phyloP scores from a whole-genome alignment of 2,329 filamentous ascomycete species.

The Talaromyces sp. region DNA sequence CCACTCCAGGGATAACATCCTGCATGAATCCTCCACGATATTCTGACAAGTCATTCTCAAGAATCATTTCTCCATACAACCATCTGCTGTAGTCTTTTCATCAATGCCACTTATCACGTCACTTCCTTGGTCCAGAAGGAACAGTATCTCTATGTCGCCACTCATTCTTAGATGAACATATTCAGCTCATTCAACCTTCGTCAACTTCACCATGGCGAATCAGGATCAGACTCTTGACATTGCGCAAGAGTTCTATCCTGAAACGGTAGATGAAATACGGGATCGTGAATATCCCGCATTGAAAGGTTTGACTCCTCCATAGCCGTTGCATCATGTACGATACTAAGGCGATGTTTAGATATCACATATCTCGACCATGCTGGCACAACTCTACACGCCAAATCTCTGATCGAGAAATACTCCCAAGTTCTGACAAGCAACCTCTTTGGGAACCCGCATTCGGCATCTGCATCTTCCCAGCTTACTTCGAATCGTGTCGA shows the following conservation, averaged over 20 bases:
- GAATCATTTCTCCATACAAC: neutral
- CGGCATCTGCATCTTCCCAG: conserved; percentile 74
- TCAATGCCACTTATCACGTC: neutral
- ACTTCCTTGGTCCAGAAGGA: neutral
- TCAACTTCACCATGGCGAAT: conserved; percentile 5
- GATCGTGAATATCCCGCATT: conserved; percentile 45
- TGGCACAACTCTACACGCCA: conserved; percentile 79
- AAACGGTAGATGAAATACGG: conserved; percentile 46
- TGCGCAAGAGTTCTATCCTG: conserved; percentile 32
- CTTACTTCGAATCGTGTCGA: conserved; percentile 69
- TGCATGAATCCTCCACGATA: no score
- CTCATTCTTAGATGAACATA: conserved; percentile 8
- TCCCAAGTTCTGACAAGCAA: conserved; percentile 70
- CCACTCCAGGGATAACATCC: neutral
- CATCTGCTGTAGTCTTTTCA: neutral
- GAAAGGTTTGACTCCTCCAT: conserved; percentile 27
- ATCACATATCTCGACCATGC: conserved; percentile 88
- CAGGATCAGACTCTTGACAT: conserved; percentile 16
- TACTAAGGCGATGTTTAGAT: conserved; percentile 43
- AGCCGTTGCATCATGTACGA: neutral
- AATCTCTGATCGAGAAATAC: conserved; percentile 74
- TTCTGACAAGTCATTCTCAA: neutral
- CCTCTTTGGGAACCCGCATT: conserved; percentile 89
- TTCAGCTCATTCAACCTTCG: neutral
- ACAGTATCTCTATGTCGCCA: conserved; percentile 9